Conservation (phyloP, 768 basidiomycete species). For the Termitomyces sp. region DNA sequence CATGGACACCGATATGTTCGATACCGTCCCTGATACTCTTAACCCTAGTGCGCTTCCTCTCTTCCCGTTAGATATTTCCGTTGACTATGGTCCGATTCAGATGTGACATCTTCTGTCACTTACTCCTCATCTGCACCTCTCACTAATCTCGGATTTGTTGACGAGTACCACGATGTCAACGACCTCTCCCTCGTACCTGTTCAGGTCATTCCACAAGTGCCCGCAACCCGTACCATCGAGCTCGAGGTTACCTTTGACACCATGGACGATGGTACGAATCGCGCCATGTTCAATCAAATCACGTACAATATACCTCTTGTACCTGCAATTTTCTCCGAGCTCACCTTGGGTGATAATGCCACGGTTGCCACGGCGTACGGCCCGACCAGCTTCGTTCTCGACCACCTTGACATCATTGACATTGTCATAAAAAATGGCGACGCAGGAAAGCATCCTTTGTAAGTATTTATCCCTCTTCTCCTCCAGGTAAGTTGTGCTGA, state of each 20-base stretch:
- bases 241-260: slow-evolving; percentile 80
- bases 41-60: slow-evolving; percentile 55
- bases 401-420: slow-evolving; percentile 73
- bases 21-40: slow-evolving; percentile 64
- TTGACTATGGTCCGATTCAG: slow-evolving; percentile 26
- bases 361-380: slow-evolving; percentile 72
- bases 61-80: neutral
- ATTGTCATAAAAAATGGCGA: slow-evolving; percentile 72
- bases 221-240: slow-evolving; percentile 52
- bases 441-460: slow-evolving; percentile 82
- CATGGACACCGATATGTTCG: slow-evolving; percentile 91
- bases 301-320: slow-evolving; percentile 67
- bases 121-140: slow-evolving; percentile 54
- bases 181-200: slow-evolving; percentile 71
- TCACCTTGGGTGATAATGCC: slow-evolving; percentile 75
- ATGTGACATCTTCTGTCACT: slow-evolving; percentile 78
- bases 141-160: slow-evolving; percentile 47
- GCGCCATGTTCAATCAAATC: slow-evolving; percentile 67
- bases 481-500: neutral
- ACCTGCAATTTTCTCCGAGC: slow-evolving; percentile 69
- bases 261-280: slow-evolving; percentile 82
- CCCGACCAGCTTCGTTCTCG: slow-evolving; percentile 65
- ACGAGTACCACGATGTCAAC: slow-evolving; percentile 54
- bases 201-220: slow-evolving; percentile 40
- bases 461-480: slow-evolving; percentile 20